Evolutionary conservation across 352 stramenopile genomes (phyloP).

Genomic region (Phytopythium oedochilum): DNA sequence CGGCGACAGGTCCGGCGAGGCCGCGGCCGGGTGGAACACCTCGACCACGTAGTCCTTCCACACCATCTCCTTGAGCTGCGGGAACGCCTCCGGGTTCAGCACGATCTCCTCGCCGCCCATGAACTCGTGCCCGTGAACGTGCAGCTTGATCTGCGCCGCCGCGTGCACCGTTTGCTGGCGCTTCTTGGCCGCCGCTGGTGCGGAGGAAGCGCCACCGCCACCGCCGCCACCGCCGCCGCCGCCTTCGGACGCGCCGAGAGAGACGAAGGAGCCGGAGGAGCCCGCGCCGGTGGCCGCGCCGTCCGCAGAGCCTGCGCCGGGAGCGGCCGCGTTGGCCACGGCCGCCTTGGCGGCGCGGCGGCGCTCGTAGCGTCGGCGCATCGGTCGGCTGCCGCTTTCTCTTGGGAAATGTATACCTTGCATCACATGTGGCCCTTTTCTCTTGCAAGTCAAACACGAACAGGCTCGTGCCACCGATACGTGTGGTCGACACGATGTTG

Average conservation of each 20-base stretch:
- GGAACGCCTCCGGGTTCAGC: conserved; percentile 77
- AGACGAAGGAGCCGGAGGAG: not conserved
- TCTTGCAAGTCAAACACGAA: not conserved
- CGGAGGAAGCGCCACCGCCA: too few relatives aligned
- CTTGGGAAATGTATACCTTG: not conserved
- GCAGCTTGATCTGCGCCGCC: conserved; percentile 67
- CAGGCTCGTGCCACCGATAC: not conserved
- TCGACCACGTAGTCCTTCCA: conserved; percentile 79
- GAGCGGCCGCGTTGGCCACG: conserved; percentile 13
- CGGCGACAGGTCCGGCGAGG: conserved; percentile 5
- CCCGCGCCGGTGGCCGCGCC: not conserved
- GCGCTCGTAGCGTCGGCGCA: conserved; percentile 49
- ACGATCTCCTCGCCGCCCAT: conserved; percentile 77
- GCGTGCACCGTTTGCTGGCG: conserved; percentile 39
- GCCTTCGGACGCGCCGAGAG: not conserved
- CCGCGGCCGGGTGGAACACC: conserved; percentile 54
- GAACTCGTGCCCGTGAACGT: conserved; percentile 82
- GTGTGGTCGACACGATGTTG: not conserved
- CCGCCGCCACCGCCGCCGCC: too few relatives aligned
- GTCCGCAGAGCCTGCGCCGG: conserved; percentile 4
- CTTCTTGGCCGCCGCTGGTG: too few relatives aligned
- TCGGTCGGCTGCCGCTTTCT: conserved; percentile 7
- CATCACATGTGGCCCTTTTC: not conserved
- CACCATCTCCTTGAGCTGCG: conserved; percentile 60
- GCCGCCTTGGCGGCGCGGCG: conserved; percentile 39